Evolutionary conservation across 2,329 filamentous ascomycete genomes (phyloP), one percentile per base, ranked within the genome.

Genomic region (Sporothrix mexicana): DNA sequence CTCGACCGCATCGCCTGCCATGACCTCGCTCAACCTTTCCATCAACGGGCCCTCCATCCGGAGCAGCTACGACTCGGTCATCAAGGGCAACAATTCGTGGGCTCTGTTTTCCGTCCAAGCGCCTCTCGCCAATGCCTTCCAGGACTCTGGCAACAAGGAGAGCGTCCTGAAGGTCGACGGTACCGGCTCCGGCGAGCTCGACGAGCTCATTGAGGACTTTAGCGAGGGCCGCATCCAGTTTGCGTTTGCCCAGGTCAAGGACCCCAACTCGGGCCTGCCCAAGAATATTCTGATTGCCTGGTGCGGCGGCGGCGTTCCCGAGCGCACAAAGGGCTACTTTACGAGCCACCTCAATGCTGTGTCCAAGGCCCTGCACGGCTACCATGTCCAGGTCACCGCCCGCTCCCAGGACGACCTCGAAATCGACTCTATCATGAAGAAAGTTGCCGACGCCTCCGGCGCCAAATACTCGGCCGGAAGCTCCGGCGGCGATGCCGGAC

Each of bases 241-340:
- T 83, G 96, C 94, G 41, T 98, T 97, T 79, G 91, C 96, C 78
- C 98, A 97, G 84, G 92, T 99, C 84, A 97, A 95, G 82, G 96
- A 99, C 80, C 93, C 94, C 72, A 99, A 99, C 82, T 93, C 92
- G 2, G 85, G 85, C 25, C 88, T 99, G 17, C 94, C 95, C 68
- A 99, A 99, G 85, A 93, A 91, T 80, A 93, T 97, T 74, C 87
- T 99, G 77, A 94, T 99, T 80, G 95, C 93, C 77, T 99, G 96
- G 92, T 99, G 96, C 81, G 96, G 96, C 77, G 95, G 97, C 80
- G 96, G 96, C 77, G 96, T 99, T 17, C 96, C 96, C n/a, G 96
- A 99, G 84, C 88, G 95, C 78, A 98, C 95, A 74, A 99, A 98
- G 84, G 96, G 96, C 76, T 98, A 98, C 84, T 99, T 99, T 81